Evolutionary conservation across 1,139 yeast species (phyloP).

Genomic region (Chernovozyma sophiae-reginae): DNA sequence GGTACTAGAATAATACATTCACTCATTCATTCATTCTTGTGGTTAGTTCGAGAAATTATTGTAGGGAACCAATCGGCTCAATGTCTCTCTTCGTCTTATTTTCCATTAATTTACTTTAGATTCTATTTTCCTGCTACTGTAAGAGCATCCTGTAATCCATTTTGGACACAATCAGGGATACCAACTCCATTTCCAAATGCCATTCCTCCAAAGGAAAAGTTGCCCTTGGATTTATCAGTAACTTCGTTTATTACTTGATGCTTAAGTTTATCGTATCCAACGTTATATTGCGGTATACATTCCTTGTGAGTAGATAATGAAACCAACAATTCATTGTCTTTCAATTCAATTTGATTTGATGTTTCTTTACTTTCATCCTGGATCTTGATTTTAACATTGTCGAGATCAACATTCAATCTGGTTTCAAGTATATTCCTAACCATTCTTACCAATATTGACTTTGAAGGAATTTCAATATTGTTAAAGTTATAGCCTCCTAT

Average conservation of each 20-base stretch:
- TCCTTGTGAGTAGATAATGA: constrained; percentile 36
- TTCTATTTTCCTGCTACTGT: constrained; percentile 3
- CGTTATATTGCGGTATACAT: constrained; percentile 80
- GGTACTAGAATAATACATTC: too few species aligned
- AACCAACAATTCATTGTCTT: constrained; percentile 26
- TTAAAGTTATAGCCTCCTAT: constrained; percentile 71
- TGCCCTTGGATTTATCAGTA: constrained; percentile 30
- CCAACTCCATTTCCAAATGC: constrained; percentile 82
- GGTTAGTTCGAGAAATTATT: too few species aligned
- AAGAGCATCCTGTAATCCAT: constrained; percentile 56
- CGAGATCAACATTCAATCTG: constrained; percentile 2
- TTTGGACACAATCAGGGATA: constrained; percentile 79
- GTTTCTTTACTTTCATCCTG: not conserved
- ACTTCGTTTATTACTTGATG: constrained; percentile 29
- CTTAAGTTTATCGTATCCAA: constrained; percentile 60
- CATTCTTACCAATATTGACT: constrained; percentile 8
- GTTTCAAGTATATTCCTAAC: constrained; percentile 1
- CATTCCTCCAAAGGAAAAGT: constrained; percentile 72
- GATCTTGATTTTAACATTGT: not conserved
- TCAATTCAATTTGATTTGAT: not conserved
- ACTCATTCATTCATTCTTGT: too few species aligned
- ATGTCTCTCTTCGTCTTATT: too few species aligned
- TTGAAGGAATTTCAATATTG: constrained; percentile 38
- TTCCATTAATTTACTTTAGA: too few species aligned
- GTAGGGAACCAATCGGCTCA: too few species aligned